phyloP scores from a whole-genome alignment of 306 rosid genomes.

The Vigna nakashimae region DNA sequence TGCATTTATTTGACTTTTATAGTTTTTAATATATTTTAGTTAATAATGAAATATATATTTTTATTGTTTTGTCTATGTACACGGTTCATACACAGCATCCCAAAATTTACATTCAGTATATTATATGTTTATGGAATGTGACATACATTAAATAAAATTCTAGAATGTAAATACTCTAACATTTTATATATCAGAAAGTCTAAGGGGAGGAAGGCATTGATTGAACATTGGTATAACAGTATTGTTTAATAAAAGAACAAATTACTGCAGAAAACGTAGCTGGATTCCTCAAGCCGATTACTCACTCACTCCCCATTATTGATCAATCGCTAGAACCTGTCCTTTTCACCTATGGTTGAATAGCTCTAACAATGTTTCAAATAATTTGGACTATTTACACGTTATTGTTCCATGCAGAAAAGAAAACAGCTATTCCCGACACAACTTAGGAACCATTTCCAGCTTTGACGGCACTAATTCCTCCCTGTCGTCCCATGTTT shows the following conservation, averaged over 20 bases:
- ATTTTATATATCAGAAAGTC: not conserved
- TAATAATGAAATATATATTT: no score
- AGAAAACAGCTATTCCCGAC: slow-evolving; percentile 34
- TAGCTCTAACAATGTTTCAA: not conserved
- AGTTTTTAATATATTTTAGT: no score
- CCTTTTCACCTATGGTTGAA: slow-evolving; percentile 32
- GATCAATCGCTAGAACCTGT: slow-evolving; percentile 26
- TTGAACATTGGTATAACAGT: not conserved
- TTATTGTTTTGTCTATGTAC: no score
- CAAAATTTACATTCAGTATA: no score
- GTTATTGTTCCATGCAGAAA: slow-evolving; percentile 15
- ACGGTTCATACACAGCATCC: no score
- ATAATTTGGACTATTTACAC: slow-evolving; percentile 5
- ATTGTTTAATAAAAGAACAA: not conserved
- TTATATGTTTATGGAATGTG: no score
- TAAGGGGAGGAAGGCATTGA: not conserved
- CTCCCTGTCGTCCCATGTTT: slow-evolving; percentile 52
- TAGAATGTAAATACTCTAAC: no score
- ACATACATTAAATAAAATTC: no score
- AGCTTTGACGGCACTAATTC: slow-evolving; percentile 61
- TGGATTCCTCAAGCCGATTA: slow-evolving; percentile 6
- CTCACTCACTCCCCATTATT: not conserved
- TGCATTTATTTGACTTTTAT: no score
- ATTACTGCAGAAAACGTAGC: not conserved
- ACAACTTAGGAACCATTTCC: slow-evolving; percentile 41